Evolutionary conservation across 2,329 filamentous ascomycete species (phyloP), one percentile per base, ranked within the genome.

Genomic region (Mariannaea sp.): DNA sequence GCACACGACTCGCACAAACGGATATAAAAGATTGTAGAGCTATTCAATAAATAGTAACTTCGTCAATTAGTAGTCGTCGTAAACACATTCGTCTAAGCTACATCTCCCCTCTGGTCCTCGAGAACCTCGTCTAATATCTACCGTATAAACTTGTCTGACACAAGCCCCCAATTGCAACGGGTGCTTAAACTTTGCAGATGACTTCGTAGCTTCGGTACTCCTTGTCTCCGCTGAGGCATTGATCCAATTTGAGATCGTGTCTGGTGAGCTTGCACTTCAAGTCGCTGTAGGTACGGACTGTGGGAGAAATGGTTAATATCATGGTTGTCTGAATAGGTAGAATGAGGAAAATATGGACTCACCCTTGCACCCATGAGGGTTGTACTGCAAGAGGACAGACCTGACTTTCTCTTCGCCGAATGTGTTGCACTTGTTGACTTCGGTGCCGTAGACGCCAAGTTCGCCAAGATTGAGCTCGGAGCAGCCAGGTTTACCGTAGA

Each of bases 401-500:
- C 36, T 17, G 20, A 48, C 19, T 5, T 13, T 17, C 6, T 48
- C 45, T 14, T 29, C 35, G 22, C 26, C 16, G 12, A 48, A 48
- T 1, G 26, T 26, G 17, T 40, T 24, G 22, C 46, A 55, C 14
- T 27, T 27, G 29, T 46, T 46, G 20, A 50, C 32, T 4, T 35
- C 29, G 3, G 40, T 19, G 8, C 48, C 46, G 29, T 44, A 49
- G 33, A 55, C 1, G 35, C 52, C 49, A 9, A 50, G 9, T 8
- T 55, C 22, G 13, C 52, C 52, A 13, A 50, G 27, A 29, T 55
- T 55, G 2, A 33, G 48, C 27, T 55, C 26, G 5, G 33, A 3
- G 27, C 52, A 55, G 8, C 22, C 40, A 6, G 52, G 16, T 8
- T 51, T 30, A 10, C 39, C 30, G 22, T 40, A 41, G 4, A 55